Conservation (phyloP, 1,139 yeast genomes). For the Geotrichum phurueaensis region DNA sequence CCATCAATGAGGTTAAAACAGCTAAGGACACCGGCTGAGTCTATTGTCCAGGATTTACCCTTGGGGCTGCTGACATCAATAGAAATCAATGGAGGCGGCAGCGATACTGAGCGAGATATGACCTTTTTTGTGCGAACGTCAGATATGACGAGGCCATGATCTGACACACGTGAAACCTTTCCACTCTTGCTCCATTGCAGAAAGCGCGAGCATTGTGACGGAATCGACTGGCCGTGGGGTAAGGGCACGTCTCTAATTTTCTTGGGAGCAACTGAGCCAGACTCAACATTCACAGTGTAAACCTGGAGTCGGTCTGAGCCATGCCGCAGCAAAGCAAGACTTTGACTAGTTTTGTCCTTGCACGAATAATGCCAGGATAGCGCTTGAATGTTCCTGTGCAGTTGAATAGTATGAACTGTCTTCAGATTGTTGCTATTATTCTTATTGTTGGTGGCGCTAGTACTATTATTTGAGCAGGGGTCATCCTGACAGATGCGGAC, state of each 20-base stretch:
- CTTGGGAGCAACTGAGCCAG: constrained; percentile 9
- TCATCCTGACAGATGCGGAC: constrained; percentile 13
- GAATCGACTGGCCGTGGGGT: constrained; percentile 11
- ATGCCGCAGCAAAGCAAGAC: constrained; percentile 15
- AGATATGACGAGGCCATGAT: constrained; percentile 12
- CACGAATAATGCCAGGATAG: constrained; percentile 19
- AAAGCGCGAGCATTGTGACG: constrained; percentile 11
- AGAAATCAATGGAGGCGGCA: constrained; percentile 12
- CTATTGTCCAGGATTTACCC: constrained; percentile 15
- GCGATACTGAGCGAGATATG: constrained; percentile 3
- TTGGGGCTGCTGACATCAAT: constrained; percentile 11
- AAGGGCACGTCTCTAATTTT: constrained; percentile 17
- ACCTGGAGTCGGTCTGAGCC: constrained; percentile 13
- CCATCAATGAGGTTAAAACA: constrained; percentile 13
- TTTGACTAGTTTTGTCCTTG: constrained; percentile 11
- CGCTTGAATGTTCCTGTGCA: constrained; percentile 10
- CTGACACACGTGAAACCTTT: constrained; percentile 15
- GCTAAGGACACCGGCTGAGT: constrained; percentile 3
- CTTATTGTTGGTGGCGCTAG: neutral
- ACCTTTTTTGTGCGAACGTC: constrained; percentile 18
- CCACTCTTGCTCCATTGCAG: constrained; percentile 19
- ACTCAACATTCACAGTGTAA: constrained; percentile 15
- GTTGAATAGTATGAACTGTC: constrained; percentile 8
- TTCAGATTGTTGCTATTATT: neutral
- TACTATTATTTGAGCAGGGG: neutral